Evolutionary conservation across 2,329 filamentous ascomycete genomes (phyloP), one percentile per base, ranked within the genome.

Genomic region (Erysiphe pulchra): DNA sequence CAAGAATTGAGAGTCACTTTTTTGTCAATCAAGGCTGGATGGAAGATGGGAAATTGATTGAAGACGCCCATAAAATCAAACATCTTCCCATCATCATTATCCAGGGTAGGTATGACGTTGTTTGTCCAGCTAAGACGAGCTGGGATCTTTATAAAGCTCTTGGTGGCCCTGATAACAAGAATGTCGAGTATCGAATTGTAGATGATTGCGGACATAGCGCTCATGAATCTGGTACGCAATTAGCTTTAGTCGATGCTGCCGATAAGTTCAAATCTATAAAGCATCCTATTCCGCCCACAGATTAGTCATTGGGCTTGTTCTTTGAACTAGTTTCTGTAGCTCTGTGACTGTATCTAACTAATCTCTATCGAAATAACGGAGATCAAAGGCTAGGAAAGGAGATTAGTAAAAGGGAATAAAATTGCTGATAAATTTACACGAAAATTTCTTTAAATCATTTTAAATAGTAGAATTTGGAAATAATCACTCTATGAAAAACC

Each of bases 61-160:
- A 50, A 14, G 53, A 55, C 8, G 54, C 53, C 1, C 47, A 52
- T 34, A 56, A 56, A 45, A 56, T 59, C 47, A 52, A 50, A 42
- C 54, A 57, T 46, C 46, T 57, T 3, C 53, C 56, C 2, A 57
- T 53, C 12, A 50, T 56, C 11, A 64, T 67, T 37, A 57, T 66
- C 12, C 63, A 67, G 48, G 64, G 64, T 0, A 57, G 64, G n/a
- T 65, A 65, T 45, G 64, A 66, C 52, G 52, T 66, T 13, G 60
- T 66, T 3, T 65, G 63, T 48, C 62, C 64, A 4, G 58, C 63
- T 3, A 57, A 60, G 46, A 62, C 61, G 16, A 61, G 61, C n/a
- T 66, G 61, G 61, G 60, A 62, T 12, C 46, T 66, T 34, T 61
- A 65, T 45, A 58, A 64, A 46, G 59, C 57, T 6, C 57, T 61